These are phyloP conservation scores for Coemansia sp. DNA, from an alignment of 192 early-diverging fungal species.

Conservation along the genomic window DNA sequence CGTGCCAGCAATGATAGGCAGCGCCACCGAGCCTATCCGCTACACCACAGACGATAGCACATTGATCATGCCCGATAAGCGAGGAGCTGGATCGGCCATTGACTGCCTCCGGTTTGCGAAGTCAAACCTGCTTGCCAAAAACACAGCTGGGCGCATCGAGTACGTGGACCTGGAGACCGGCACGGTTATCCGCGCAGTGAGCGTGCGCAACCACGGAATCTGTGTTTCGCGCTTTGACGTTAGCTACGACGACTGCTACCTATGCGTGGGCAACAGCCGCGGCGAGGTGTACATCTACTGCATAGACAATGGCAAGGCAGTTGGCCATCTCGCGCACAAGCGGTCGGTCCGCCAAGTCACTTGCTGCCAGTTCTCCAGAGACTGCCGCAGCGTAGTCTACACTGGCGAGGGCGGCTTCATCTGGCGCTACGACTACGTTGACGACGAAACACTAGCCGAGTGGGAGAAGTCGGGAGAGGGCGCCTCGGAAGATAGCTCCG, in stretches of 20 bases:
- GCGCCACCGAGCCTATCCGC: slow-evolving; percentile 2
- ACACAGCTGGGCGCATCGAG: slow-evolving; percentile 71
- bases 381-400: slow-evolving; percentile 70
- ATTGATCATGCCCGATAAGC: slow-evolving; percentile 19
- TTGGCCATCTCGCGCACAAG: slow-evolving; percentile 69
- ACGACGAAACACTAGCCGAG: slow-evolving; percentile 67
- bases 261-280: slow-evolving; percentile 72
- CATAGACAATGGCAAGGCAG: slow-evolving; percentile 62
- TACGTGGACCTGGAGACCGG: slow-evolving; percentile 65
- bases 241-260: slow-evolving; percentile 68
- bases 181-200: slow-evolving; percentile 48
- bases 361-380: slow-evolving; percentile 74
- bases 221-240: slow-evolving; percentile 61
- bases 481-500: slow-evolving; percentile 17
- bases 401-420: slow-evolving; percentile 77
- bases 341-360: slow-evolving; percentile 75
- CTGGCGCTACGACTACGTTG: slow-evolving; percentile 81
- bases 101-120: slow-evolving; percentile 76
- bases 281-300: slow-evolving; percentile 72
- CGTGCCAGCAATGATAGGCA: slow-evolving; percentile 28
- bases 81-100: slow-evolving; percentile 32
- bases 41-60: slow-evolving; percentile 26
- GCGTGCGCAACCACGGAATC: slow-evolving; percentile 44
- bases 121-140: slow-evolving; percentile 66
- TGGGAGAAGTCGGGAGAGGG: slow-evolving; percentile 59